Conservation (phyloP, 768 basidiomycete genomes). For the Rhizopogon roseolus region DNA sequence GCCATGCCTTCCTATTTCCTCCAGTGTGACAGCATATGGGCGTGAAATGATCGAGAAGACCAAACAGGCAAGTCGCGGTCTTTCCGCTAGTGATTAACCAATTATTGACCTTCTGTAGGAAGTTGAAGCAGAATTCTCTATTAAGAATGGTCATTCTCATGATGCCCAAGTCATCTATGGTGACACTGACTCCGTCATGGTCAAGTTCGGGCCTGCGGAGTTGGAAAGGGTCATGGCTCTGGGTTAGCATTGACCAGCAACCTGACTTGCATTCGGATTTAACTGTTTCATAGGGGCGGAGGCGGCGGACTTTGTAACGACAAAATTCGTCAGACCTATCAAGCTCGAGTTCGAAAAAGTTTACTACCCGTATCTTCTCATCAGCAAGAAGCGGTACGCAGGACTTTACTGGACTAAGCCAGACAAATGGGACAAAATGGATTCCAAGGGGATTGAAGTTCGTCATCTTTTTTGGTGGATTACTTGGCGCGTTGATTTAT, state of each 20-base stretch:
- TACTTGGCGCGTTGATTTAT: not conserved
- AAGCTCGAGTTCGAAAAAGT: slow-evolving; percentile 99
- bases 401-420: slow-evolving; percentile 96
- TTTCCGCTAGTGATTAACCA: not conserved
- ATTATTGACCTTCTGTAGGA: slow-evolving; percentile 39
- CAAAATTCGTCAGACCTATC: slow-evolving; percentile 91
- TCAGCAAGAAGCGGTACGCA: slow-evolving; percentile 98
- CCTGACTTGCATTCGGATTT: not conserved
- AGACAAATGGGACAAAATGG: slow-evolving; percentile 99
- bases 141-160: slow-evolving; percentile 79
- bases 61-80: slow-evolving; percentile 54
- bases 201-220: slow-evolving; percentile 90
- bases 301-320: slow-evolving; percentile 88
- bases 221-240: slow-evolving; percentile 84
- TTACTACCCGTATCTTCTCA: slow-evolving; percentile 96
- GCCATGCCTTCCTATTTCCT: slow-evolving; percentile 93
- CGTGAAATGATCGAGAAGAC: slow-evolving; percentile 99
- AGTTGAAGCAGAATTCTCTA: slow-evolving; percentile 84
- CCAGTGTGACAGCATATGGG: slow-evolving; percentile 92
- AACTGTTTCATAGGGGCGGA: slow-evolving; percentile 59
- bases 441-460: slow-evolving; percentile 98
- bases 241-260: slow-evolving; percentile 43
- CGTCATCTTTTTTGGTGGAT: slow-evolving; percentile 11
- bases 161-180: slow-evolving; percentile 97
- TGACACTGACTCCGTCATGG: slow-evolving; percentile 99